These are phyloP conservation scores for Vanilla planifolia DNA, from an alignment of 106 monocot genomes.

Conservation along the genomic window DNA sequence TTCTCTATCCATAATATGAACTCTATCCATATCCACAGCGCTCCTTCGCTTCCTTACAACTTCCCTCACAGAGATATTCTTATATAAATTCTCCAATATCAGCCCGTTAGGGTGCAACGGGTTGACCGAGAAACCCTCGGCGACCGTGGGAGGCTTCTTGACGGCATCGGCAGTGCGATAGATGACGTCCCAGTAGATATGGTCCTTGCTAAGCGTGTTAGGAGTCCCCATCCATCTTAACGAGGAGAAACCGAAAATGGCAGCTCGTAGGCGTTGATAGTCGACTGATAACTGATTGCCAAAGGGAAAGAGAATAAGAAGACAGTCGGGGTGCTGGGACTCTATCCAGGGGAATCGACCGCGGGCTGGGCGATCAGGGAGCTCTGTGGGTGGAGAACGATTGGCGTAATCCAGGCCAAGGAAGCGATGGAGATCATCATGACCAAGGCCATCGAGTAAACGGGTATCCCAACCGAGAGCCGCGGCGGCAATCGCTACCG, in stretches of 20 bases:
- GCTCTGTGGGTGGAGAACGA: constrained; percentile 10
- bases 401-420: constrained; percentile 27
- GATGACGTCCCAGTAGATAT: constrained; percentile 90
- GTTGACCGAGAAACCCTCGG: constrained; percentile 34
- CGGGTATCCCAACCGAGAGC: constrained; percentile 80
- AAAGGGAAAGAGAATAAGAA: constrained; percentile 60
- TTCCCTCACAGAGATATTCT: constrained; percentile 51
- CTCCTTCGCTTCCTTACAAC: constrained; percentile 76
- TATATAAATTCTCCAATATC: constrained; percentile 52
- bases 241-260: constrained; percentile 17
- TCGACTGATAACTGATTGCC: constrained; percentile 25
- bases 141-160: constrained; percentile 50
- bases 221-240: constrained; percentile 68
- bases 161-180: constrained; percentile 70
- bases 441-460: constrained; percentile 66
- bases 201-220: constrained; percentile 79
- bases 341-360: constrained; percentile 71
- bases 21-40: constrained; percentile 94
- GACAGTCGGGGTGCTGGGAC: constrained; percentile 79
- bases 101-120: constrained; percentile 35
- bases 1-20: constrained; percentile 60
- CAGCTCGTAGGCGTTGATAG: constrained; percentile 26
- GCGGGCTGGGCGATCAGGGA: constrained; percentile 37
- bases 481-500: constrained; percentile 58
- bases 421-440: constrained; percentile 40